Evolutionary conservation across 495 filamentous ascomycete species (phyloP).

Genomic region (Pyrenula aspistea): DNA sequence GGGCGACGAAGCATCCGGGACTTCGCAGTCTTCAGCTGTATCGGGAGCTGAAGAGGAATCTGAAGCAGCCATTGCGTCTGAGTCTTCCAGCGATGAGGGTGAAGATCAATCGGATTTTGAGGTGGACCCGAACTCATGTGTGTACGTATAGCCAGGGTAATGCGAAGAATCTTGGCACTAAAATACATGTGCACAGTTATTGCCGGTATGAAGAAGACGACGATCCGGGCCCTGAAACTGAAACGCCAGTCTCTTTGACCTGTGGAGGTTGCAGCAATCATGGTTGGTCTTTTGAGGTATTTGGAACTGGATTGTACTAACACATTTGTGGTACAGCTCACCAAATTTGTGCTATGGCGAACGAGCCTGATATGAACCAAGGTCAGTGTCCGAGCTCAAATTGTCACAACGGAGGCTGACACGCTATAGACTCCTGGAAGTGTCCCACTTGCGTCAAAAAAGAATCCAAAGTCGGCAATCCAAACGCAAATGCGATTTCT

Average conservation of each 20-base stretch:
- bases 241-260: neutral
- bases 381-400: slow-evolving; percentile 37
- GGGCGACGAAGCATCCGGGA: slow-evolving; percentile 20
- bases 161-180: too few species aligned
- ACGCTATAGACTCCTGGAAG: slow-evolving; percentile 66
- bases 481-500: slow-evolving; percentile 9
- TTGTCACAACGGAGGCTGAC: too few species aligned
- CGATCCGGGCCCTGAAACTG: neutral
- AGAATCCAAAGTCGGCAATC: slow-evolving; percentile 44
- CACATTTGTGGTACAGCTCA: too few species aligned
- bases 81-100: neutral
- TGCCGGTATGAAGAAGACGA: neutral
- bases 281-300: too few species aligned
- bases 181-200: too few species aligned
- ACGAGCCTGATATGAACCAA: neutral
- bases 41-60: neutral
- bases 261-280: neutral
- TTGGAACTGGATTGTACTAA: too few species aligned
- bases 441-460: slow-evolving; percentile 67
- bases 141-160: too few species aligned
- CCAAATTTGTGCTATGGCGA: neutral
- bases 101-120: neutral
- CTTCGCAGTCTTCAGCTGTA: neutral
- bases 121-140: neutral
- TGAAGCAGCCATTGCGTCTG: neutral